phyloP scores from a whole-genome alignment of 1,139 yeast species.

The Pichia sp. region DNA sequence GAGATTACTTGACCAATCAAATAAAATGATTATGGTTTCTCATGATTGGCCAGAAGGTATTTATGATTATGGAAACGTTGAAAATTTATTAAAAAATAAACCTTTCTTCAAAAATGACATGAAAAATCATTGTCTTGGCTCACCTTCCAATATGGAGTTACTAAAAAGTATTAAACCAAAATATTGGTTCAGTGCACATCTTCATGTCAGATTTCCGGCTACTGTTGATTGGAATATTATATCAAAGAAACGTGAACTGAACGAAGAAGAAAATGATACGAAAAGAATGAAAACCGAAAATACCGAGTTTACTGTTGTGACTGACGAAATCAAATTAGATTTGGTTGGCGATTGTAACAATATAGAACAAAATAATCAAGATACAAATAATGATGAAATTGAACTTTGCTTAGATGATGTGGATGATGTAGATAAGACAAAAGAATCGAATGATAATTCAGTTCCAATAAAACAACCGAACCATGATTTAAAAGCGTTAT shows the following conservation, averaged over 20 bases:
- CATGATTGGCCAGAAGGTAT: constrained; percentile 97
- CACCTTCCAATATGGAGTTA: constrained; percentile 59
- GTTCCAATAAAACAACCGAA: background rate
- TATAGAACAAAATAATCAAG: too few relatives aligned
- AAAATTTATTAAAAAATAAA: constrained; percentile 46
- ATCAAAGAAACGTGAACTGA: background rate
- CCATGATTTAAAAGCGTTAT: background rate
- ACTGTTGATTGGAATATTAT: constrained; percentile 30
- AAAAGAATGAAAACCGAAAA: constrained; percentile 1
- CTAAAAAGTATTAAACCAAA: constrained; percentile 52
- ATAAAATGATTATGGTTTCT: constrained; percentile 43
- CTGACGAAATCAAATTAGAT: constrained; percentile 39
- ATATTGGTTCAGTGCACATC: constrained; percentile 85
- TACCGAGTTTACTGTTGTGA: background rate
- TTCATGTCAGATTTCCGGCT: constrained; percentile 74
- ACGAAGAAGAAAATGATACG: background rate
- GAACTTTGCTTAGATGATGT: constrained; percentile 18
- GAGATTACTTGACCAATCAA: constrained; percentile 31
- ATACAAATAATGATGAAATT: constrained; percentile 19
- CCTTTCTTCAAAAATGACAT: constrained; percentile 67
- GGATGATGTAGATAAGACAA: constrained; percentile 8
- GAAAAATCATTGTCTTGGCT: constrained; percentile 57
- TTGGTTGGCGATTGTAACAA: constrained; percentile 15
- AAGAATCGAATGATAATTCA: constrained; percentile 1
- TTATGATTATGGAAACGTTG: constrained; percentile 54